phyloP scores from a whole-genome alignment of 129 eudicot genomes.

The Lactuca sativa region DNA sequence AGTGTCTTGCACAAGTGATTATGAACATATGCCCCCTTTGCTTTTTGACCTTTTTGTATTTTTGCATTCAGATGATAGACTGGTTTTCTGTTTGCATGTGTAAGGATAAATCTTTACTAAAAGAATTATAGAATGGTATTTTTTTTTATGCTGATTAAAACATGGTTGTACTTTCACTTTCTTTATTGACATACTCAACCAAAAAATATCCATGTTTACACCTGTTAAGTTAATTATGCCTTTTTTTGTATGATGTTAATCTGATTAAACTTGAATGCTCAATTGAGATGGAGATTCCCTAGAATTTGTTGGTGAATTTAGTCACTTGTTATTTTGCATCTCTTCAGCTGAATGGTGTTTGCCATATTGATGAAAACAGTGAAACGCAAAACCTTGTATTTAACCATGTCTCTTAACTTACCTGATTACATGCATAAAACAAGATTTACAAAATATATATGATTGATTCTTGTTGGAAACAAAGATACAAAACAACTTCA shows the following conservation, averaged over 20 bases:
- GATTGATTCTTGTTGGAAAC: neutral
- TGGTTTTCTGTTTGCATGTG: constrained; percentile 12
- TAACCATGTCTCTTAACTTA: neutral
- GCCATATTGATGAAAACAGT: too few species aligned
- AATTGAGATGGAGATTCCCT: neutral
- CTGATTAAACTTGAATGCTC: neutral
- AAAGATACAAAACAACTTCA: neutral
- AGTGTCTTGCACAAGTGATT: constrained; percentile 85
- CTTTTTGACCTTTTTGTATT: constrained; percentile 8
- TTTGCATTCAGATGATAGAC: constrained; percentile 1
- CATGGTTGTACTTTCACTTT: neutral
- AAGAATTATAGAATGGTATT: neutral
- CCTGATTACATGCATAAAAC: neutral
- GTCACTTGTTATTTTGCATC: too few species aligned
- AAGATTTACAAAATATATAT: neutral
- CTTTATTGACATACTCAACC: neutral
- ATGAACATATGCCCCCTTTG: constrained; percentile 16
- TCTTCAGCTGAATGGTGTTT: too few species aligned
- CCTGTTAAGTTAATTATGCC: too few species aligned
- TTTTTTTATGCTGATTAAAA: neutral
- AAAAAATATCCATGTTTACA: neutral
- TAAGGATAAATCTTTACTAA: constrained; percentile 10
- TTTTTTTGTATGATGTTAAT: neutral
- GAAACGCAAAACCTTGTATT: too few species aligned
- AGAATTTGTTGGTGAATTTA: too few species aligned